Conservation (phyloP, 768 basidiomycete genomes). For the Suillus tomentosus region DNA sequence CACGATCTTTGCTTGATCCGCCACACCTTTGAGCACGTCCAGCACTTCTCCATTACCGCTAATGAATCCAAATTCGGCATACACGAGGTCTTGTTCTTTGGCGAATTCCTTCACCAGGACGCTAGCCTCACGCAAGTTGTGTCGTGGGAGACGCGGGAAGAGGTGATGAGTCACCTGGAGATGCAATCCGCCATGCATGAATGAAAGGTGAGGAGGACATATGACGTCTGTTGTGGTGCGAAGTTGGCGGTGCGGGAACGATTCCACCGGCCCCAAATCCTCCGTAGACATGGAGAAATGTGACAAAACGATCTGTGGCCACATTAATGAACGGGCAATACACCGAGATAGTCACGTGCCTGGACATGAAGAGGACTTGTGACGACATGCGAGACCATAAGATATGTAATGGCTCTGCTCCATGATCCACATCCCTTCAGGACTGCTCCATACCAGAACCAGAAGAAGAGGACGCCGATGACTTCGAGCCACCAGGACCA, state of each 20-base stretch:
- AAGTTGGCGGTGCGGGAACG: slow-evolving; percentile 91
- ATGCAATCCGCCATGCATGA: slow-evolving; percentile 96
- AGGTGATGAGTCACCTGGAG: slow-evolving; percentile 97
- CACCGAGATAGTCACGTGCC: slow-evolving; percentile 46
- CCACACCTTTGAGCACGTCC: slow-evolving; percentile 80
- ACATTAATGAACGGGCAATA: neutral
- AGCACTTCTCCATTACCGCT: slow-evolving; percentile 85
- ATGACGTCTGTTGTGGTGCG: slow-evolving; percentile 97
- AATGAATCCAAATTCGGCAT: slow-evolving; percentile 90
- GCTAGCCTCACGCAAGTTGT: slow-evolving; percentile 86
- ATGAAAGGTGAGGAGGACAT: slow-evolving; percentile 80
- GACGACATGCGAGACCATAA: slow-evolving; percentile 82
- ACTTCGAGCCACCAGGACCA: slow-evolving; percentile 85
- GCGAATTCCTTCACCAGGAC: slow-evolving; percentile 86
- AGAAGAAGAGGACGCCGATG: slow-evolving; percentile 76
- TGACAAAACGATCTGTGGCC: slow-evolving; percentile 83
- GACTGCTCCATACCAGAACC: slow-evolving; percentile 81
- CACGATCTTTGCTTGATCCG: slow-evolving; percentile 83
- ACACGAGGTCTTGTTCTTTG: slow-evolving; percentile 78
- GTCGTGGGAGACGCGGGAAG: slow-evolving; percentile 92
- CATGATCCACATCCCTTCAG: slow-evolving; percentile 73
- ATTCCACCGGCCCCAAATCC: slow-evolving; percentile 88
- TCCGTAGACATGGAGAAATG: slow-evolving; percentile 95
- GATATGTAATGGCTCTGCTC: slow-evolving; percentile 67
- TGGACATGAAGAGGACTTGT: slow-evolving; percentile 95